These are phyloP conservation scores for Orbilia ellipsospora DNA, from an alignment of 2,329 filamentous ascomycete species.

Conservation along the genomic window DNA sequence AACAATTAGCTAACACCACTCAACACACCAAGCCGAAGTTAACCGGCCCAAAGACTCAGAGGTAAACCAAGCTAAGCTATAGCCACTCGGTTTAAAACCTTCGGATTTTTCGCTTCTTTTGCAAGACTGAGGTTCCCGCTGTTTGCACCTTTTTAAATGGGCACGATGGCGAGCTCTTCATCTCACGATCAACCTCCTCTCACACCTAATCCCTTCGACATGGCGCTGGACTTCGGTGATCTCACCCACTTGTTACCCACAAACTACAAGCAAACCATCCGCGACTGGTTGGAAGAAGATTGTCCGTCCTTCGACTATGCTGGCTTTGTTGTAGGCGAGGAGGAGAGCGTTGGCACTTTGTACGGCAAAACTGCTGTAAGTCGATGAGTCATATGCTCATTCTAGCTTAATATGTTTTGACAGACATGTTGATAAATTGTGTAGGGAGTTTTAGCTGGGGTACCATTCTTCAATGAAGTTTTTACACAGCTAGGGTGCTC, in stretches of 20 bases:
- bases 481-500: constrained; percentile 88
- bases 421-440: neutral
- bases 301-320: constrained; percentile 97
- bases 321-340: constrained; percentile 90
- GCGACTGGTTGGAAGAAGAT: constrained; percentile 92
- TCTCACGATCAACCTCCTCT: constrained; percentile 17
- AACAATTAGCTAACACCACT: constrained; percentile 5
- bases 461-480: constrained; percentile 95
- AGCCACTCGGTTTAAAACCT: neutral
- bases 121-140: neutral
- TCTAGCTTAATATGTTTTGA: neutral
- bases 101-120: too few species aligned
- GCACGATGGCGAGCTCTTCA: constrained; percentile 34
- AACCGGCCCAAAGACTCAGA: constrained; percentile 25
- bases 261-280: constrained; percentile 83
- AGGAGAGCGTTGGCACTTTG: constrained; percentile 72
- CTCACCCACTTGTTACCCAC: constrained; percentile 81
- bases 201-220: constrained; percentile 60
- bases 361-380: constrained; percentile 72
- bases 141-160: constrained; percentile 26
- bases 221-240: constrained; percentile 71
- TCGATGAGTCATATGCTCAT: neutral
- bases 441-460: constrained; percentile 83
- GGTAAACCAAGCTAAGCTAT: constrained; percentile 3
- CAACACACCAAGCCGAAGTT: constrained; percentile 51